phyloP scores from a whole-genome alignment of 495 filamentous ascomycete species.

The Penicillium flavigenum region DNA sequence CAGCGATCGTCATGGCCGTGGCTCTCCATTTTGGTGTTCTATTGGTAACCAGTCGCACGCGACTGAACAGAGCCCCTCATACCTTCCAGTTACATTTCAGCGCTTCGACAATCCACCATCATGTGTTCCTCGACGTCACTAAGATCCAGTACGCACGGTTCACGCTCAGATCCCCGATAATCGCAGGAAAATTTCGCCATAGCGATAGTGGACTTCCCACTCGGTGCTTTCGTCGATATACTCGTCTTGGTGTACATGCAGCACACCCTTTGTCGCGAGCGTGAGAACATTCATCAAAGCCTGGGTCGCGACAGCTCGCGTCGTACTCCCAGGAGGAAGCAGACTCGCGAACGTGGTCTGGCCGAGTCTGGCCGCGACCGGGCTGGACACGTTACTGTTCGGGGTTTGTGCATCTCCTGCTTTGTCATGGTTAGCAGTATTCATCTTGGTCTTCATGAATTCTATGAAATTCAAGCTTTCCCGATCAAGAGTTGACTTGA shows the following conservation, averaged over 20 bases:
- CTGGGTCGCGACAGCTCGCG: conserved; percentile 63
- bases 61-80: not conserved
- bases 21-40: not conserved
- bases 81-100: not conserved
- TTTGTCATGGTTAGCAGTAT: not conserved
- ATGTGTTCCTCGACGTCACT: not conserved
- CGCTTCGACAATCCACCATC: not conserved
- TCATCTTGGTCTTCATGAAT: conserved; percentile 45
- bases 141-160: not conserved
- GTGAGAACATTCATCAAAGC: conserved; percentile 70
- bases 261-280: conserved; percentile 62
- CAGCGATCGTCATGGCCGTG: not conserved
- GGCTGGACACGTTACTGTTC: not conserved
- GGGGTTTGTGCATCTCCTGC: not conserved
- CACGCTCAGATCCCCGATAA: conserved; percentile 14
- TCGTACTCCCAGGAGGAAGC: conserved; percentile 54
- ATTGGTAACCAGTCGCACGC: not conserved
- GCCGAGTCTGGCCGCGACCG: not conserved
- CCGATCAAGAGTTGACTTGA: conserved; percentile 51
- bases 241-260: conserved; percentile 30
- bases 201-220: conserved; percentile 27
- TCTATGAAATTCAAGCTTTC: conserved; percentile 62
- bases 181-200: conserved; percentile 34
- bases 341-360: conserved; percentile 59
- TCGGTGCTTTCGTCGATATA: conserved; percentile 25